Percentiles rank a stretch among this genome's conserved stretches.
These are phyloP conservation scores for Termitomyces sp. DNA, from an alignment of 768 basidiomycete genomes.

Conservation along the genomic window DNA sequence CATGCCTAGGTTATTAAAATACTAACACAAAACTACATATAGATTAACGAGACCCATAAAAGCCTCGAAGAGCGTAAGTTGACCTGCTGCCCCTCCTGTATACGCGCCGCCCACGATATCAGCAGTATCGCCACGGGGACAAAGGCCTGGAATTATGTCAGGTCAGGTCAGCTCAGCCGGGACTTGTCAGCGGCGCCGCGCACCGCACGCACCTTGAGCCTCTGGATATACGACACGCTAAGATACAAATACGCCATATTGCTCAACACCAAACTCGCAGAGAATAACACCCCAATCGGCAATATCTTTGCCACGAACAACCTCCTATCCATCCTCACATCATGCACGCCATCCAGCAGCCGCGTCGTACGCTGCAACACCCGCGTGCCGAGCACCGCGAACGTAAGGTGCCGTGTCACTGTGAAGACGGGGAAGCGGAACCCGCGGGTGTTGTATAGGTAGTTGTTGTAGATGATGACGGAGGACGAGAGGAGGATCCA, in stretches of 20 bases:
- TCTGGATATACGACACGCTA: constrained; percentile 92
- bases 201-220: constrained; percentile 71
- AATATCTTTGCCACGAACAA: no score
- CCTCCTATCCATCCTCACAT: constrained; percentile 73
- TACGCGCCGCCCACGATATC: constrained; percentile 88
- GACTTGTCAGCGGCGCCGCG: no score
- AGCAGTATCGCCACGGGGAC: constrained; percentile 85
- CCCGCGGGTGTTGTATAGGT: constrained; percentile 73
- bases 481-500: constrained; percentile 89
- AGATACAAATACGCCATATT: constrained; percentile 93
- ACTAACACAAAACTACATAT: no score
- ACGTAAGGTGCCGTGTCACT: constrained; percentile 82
- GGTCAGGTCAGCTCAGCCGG: no score
- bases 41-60: no score
- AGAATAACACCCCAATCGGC: constrained; percentile 92
- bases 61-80: no score
- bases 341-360: constrained; percentile 73
- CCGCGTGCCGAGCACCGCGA: constrained; percentile 81
- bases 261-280: constrained; percentile 82
- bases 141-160: no score
- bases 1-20: no score
- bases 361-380: constrained; percentile 76
- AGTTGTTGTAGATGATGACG: constrained; percentile 97
- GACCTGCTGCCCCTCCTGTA: no score
- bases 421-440: constrained; percentile 93